Evolutionary conservation across 2,329 filamentous ascomycete genomes (phyloP).

Genomic region (Plectosphaerella plurivora): DNA sequence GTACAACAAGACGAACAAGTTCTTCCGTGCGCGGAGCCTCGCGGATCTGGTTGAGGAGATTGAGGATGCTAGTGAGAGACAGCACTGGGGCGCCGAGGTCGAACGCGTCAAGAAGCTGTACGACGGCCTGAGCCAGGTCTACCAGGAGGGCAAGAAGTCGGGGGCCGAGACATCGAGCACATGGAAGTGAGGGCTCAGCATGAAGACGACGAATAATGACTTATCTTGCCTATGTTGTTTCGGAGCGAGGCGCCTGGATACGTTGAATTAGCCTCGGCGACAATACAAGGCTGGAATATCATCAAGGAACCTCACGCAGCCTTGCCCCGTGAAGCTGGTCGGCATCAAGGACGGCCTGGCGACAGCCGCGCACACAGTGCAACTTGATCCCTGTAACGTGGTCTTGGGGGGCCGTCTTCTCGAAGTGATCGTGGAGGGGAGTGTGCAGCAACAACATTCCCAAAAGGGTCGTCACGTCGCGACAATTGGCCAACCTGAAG

Average conservation of each 20-base stretch:
- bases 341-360: too few relatives aligned
- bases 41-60: conserved; percentile 33
- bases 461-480: too few relatives aligned
- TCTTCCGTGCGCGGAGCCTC: conserved; percentile 43
- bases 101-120: conserved; percentile 45
- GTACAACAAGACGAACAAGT: conserved; percentile 53
- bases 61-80: conserved; percentile 24
- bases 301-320: background rate
- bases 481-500: background rate
- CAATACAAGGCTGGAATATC: too few relatives aligned
- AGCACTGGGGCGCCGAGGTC: conserved; percentile 33
- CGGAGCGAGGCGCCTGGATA: background rate
- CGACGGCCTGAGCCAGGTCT: conserved; percentile 38
- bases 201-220: background rate
- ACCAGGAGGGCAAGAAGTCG: conserved; percentile 41
- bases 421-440: background rate
- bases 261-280: background rate
- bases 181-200: conserved; percentile 32
- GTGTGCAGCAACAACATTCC: background rate
- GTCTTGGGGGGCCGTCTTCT: background rate
- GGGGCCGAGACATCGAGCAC: conserved; percentile 40
- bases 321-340: too few relatives aligned
- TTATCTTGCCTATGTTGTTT: background rate
- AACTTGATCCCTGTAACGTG: too few relatives aligned
- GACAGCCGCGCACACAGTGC: too few relatives aligned